A percentile compares a stretch with the other conserved stretches of the same genome.
phyloP scores from a whole-genome alignment of 148 eudicot genomes.

The Arbutus unedo region DNA sequence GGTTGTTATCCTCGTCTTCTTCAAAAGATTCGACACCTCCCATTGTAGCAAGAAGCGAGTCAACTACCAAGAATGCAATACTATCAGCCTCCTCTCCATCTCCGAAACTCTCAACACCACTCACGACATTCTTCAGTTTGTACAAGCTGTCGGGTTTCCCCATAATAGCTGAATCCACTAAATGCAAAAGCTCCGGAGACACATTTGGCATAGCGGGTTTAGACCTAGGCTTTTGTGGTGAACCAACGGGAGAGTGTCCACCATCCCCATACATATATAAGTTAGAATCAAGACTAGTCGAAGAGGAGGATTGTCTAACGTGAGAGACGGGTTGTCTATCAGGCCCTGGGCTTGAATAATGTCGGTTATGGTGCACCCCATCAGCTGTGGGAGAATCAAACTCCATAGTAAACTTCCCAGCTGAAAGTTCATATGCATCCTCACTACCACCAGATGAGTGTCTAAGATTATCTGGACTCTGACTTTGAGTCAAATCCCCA shows the following conservation, averaged over 20 bases:
- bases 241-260: conserved; percentile 49
- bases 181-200: conserved; percentile 91
- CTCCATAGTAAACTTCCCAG: conserved; percentile 29
- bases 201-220: conserved; percentile 72
- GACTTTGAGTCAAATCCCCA: conserved; percentile 26
- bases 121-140: conserved; percentile 75
- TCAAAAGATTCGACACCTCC: conserved; percentile 99
- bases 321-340: conserved; percentile 27
- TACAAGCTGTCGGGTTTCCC: conserved; percentile 95
- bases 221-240: conserved; percentile 61
- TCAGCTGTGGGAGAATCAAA: conserved; percentile 38
- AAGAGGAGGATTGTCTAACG: conserved; percentile 35
- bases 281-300: conserved; percentile 45
- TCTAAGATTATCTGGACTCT: conserved; percentile 31
- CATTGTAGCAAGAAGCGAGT: conserved; percentile 97
- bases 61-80: conserved; percentile 78
- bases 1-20: conserved; percentile 84
- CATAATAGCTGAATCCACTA: conserved; percentile 98
- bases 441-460: conserved; percentile 43
- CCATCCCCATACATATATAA: conserved; percentile 32
- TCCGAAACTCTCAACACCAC: conserved; percentile 67
- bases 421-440: conserved; percentile 40
- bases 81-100: conserved; percentile 59
- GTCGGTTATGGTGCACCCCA: conserved; percentile 35
- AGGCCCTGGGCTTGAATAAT: conserved; percentile 43